Percentiles rank a stretch among this genome's conserved stretches.
Conservation (phyloP, 768 basidiomycete genomes). For the Rhodosporidiobolus odoratus region DNA sequence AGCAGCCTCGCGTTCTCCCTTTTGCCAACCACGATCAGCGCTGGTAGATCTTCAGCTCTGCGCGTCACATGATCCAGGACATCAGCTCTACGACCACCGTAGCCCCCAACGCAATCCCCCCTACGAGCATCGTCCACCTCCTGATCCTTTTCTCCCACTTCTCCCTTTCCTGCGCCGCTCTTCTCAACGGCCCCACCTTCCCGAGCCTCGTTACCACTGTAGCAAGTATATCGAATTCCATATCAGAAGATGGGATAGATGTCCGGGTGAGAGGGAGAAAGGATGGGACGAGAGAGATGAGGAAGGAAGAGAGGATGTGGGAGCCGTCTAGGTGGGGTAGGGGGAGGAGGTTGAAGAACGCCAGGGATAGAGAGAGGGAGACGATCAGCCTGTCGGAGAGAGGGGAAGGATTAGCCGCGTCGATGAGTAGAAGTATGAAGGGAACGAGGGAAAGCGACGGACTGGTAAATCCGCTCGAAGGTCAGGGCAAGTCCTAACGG, state of each 20-base stretch:
- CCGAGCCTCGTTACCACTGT: not conserved
- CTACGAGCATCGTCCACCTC: constrained; percentile 3
- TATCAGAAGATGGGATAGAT: not conserved
- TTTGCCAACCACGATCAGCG: not conserved
- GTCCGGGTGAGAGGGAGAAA: not conserved
- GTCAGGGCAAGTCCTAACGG: constrained; percentile 63
- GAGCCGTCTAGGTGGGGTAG: constrained; percentile 29
- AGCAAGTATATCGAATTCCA: not conserved
- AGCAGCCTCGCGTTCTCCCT: not conserved
- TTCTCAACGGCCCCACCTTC: not conserved
- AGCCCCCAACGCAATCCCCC: not conserved
- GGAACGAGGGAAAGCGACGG: not conserved
- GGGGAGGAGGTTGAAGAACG: constrained; percentile 32
- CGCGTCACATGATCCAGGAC: not conserved
- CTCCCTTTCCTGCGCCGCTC: not conserved
- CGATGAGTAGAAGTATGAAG: not conserved
- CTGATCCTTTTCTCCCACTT: not conserved
- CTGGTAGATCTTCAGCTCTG: not conserved
- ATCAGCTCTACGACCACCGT: not conserved
- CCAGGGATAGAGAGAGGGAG: constrained; percentile 19
- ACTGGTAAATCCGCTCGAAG: constrained; percentile 11
- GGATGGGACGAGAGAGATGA: not conserved
- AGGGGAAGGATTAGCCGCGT: too few relatives aligned
- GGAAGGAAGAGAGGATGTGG: constrained; percentile 13
- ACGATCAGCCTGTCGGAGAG: not conserved